Evolutionary conservation across 1,284 basidiomycete genomes (phyloP).

Genomic region (Heterobasidion annosum): DNA sequence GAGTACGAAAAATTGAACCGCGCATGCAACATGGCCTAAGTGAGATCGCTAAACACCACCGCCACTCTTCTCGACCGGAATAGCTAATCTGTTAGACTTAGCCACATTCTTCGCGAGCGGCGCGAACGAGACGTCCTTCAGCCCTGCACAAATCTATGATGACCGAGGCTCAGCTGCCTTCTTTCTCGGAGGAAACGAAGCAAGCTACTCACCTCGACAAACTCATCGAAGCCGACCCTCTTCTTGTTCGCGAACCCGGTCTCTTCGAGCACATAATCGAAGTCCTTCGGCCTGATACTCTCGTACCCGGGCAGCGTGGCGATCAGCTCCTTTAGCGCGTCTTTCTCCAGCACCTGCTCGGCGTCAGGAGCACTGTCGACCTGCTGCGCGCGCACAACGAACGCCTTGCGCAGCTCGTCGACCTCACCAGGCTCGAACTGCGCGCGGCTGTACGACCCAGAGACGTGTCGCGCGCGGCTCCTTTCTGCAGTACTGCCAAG

Average conservation of each 20-base stretch:
- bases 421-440: constrained; percentile 68
- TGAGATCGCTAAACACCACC: constrained; percentile 49
- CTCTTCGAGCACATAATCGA: constrained; percentile 68
- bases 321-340: constrained; percentile 33
- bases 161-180: background rate
- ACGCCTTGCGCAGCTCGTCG: constrained; percentile 47
- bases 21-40: background rate
- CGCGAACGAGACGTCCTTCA: constrained; percentile 71
- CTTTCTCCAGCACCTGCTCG: constrained; percentile 24
- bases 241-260: constrained; percentile 52
- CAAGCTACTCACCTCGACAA: constrained; percentile 59
- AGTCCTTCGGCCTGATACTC: constrained; percentile 44
- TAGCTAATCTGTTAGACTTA: constrained; percentile 43
- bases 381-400: constrained; percentile 32
- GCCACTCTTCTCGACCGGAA: constrained; percentile 82
- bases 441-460: constrained; percentile 40
- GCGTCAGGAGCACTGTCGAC: constrained; percentile 13
- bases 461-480: constrained; percentile 6
- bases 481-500: background rate
- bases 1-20: too few relatives aligned
- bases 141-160: constrained; percentile 63
- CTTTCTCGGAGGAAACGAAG: background rate
- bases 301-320: constrained; percentile 41
- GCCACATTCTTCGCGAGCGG: constrained; percentile 28
- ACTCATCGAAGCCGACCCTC: constrained; percentile 68